Evolutionary conservation across 2,329 filamentous ascomycete genomes (phyloP), one percentile per base, ranked within the genome.

Genomic region (Stachybotrys elegans): DNA sequence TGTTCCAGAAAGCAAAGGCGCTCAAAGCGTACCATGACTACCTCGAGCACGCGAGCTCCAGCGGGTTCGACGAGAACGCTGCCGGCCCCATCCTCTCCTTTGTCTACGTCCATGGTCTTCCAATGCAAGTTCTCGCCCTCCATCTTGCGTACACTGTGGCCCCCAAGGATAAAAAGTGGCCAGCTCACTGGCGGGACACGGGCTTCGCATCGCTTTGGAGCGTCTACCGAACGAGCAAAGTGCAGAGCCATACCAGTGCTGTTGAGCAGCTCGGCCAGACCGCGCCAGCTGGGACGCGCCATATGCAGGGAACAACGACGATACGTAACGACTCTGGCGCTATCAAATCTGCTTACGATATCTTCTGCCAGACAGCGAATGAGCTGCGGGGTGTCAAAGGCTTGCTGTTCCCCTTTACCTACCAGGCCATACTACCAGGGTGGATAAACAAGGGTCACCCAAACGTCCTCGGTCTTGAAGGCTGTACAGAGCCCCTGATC

Each of bases 401-500:
- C 31, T 14, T 36, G 8, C n/a, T 19, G 9, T 42, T 22, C 19
- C 21, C 19, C 6, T 19, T 45, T 19, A 22, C 39, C 5, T 20
- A 36, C 13, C 43, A 45, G 29, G 7, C 43, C 2, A 16, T 45
- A 5, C 37, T 36, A 14, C 37, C 43, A 22, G 3, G 9, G 5
- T 41, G 43, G 37, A 22, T 36, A 4, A 35, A 32, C 22, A 42
- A 20, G 16, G 43, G 37, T 8, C 13, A 25, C 4, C 20, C 29
- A 22, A 35, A 40, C 19, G 25, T 40, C 5, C 27, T 45, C 6
- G 37, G 43, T 40, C 37, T 27, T 14, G 21, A 32, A 19, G 21
- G 21, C 4, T 36, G 37, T n/a, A 36, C 19, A 4, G 43, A 41
- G 11, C 43, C 43, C 5, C 22, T 45, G 21, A 40, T 42, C 6